Base-by-base conservation (phyloP, 768 basidiomycete species). In the Mycena vulgaris region DNA sequence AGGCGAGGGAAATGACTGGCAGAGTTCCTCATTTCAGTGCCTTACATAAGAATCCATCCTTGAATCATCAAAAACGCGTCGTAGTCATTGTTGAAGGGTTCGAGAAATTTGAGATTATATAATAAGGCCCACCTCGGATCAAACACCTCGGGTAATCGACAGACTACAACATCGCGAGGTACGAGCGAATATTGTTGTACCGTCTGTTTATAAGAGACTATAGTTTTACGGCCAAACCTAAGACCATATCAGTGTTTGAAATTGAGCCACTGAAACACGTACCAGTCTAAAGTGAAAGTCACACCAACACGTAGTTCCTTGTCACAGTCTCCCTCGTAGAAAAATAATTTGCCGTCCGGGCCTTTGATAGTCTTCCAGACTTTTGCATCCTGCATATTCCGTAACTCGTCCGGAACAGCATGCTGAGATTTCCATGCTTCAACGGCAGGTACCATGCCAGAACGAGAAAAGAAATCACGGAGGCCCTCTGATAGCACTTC, bases 241-340 rank as follows among this genome's bases (percentile, higher is more conserved):
- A 2, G 30, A 23, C 9, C 19, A 6, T 30, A 28, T 30, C 13
- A 55, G 33, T 1, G 8, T n/a, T 3, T 10, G 21, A 8, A 2
- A 55, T n/a, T 9, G n/a, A 16, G 10, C 9, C 13, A 25, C 11
- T 48, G 9, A 3, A 7, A 6, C 4, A 8, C 70, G 60, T 49
- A 75, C 76, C 76, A 75, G 33, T 77, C 73, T 17, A 72, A n/a
- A 25, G 72, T 72, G 11, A 74, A 52, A 5, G 73, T 74, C 0
- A 73, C 63, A 25, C 76, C 72, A 19, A 76, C 45, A 2, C 68
- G 69, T 13, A 77, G 45, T 52, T 77, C 76, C 21, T 63, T 31
- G 3, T 69, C 58, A 13, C 27, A 40, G 7, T 53, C 23, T 28
- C 25, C 52, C 6, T n/a, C 30, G 35, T 55, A 45, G 61, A 76